Base-by-base conservation (phyloP, 139 green algal species). In the Deuterostichococcus epilithicus region DNA sequence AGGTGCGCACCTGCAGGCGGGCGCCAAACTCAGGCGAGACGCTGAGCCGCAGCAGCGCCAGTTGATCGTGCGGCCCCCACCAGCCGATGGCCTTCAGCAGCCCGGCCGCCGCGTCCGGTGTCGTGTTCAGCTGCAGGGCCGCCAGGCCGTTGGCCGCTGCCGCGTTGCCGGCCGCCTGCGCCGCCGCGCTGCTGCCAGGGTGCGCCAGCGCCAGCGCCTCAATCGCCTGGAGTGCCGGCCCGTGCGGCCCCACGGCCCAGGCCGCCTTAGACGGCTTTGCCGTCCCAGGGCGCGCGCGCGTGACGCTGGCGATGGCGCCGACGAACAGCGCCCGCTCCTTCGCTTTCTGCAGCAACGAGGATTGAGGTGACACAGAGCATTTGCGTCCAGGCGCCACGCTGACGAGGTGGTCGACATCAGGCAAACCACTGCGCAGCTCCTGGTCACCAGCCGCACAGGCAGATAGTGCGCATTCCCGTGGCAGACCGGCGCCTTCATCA, bases 81-180 rank as follows among this genome's bases (percentile, higher is more conserved):
- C 85, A 82, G 1, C 91, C 89, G 2, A 88, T 36, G 28, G 79
- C 83, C n/a, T 77, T 71, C 63, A 94, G 84, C 78, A 93, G 71
- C 30, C 79, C 75, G 1, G 74, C 69, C 1, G 86, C 84, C 5
- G 32, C 70, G 22, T 80, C 44, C 0, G 58, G 42, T 4, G 74
- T 74, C 26, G 52, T 52, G 1, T 42, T 26, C 10, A 77, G 58
- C 45, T 77, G 47, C 37, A 89, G 69, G 18, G 26, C 70, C 3
- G 76, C 42, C 18, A 78, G 26, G 42, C 72, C 78, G 1, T 72
- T 52, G 25, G 42, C 30, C 30, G 6, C 60, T 0, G 70, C 18
- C 10, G 28, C 34, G 32, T n/a, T n/a, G 42, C 38, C 36, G 26
- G 66, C 44, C 52, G 52, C 52, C 52, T 63, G 52, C 52, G 60